Evolutionary conservation across 257 asterid genomes (phyloP).

Genomic region (Solanum commersonii): DNA sequence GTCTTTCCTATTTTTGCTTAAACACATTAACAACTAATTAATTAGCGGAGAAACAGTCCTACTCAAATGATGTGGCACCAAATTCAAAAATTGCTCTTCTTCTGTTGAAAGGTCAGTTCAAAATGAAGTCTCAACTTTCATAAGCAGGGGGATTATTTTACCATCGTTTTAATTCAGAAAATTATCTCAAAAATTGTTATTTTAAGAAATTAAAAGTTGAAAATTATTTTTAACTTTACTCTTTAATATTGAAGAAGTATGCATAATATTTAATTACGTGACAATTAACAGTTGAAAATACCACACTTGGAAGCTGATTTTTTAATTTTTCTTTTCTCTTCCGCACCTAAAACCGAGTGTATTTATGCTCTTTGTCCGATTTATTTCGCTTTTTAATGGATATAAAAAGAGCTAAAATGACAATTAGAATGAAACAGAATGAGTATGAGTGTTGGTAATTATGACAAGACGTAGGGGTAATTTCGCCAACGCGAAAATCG

Average conservation of each 20-base stretch:
- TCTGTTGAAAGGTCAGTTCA: slow-evolving; percentile 28
- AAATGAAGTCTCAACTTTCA: slow-evolving; percentile 18
- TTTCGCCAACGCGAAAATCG: neutral
- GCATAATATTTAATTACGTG: neutral
- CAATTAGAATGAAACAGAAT: fast-evolving
- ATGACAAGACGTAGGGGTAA: slow-evolving; percentile 7
- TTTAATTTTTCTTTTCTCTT: neutral
- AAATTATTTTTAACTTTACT: too few species aligned
- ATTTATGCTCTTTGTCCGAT: neutral
- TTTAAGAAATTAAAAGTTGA: neutral
- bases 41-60: neutral
- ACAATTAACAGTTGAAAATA: neutral
- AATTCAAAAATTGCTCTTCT: slow-evolving; percentile 4
- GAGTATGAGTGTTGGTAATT: neutral
- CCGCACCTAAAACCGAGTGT: neutral
- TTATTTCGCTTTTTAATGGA: too few species aligned
- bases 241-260: neutral
- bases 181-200: neutral
- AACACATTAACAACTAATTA: neutral
- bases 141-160: neutral
- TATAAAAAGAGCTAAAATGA: neutral
- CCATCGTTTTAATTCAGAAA: neutral
- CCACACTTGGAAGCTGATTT: neutral
- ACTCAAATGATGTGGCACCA: slow-evolving; percentile 11
- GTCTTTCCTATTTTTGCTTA: neutral